phyloP scores from a whole-genome alignment of 257 asterid genomes.

The Nicotiana obtusifolia region DNA sequence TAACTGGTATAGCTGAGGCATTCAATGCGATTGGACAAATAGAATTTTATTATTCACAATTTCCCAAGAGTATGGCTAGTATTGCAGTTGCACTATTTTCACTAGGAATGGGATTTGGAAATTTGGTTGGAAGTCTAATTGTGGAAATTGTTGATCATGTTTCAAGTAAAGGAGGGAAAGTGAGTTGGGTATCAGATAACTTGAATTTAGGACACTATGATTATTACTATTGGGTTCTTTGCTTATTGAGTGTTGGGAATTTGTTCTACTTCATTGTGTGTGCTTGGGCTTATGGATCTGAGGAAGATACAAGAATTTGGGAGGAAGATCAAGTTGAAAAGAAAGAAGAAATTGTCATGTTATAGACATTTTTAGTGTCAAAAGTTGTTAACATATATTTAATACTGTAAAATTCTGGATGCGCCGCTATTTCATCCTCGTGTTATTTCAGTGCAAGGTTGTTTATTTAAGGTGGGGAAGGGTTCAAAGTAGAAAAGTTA shows the following conservation, averaged over 20 bases:
- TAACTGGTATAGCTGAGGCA: slow-evolving; percentile 59
- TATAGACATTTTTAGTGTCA: no score
- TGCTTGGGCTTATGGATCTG: slow-evolving; percentile 24
- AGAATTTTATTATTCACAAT: slow-evolving; percentile 46
- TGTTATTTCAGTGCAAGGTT: no score
- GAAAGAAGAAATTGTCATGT: neutral
- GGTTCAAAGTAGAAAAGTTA: no score
- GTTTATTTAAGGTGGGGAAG: no score
- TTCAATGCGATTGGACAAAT: slow-evolving; percentile 62
- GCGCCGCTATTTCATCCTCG: no score
- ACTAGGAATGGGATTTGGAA: slow-evolving; percentile 42
- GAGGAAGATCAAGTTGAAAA: slow-evolving; percentile 21
- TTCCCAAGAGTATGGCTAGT: slow-evolving; percentile 70
- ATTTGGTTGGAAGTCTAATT: slow-evolving; percentile 42
- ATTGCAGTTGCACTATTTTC: slow-evolving; percentile 50
- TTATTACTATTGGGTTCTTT: slow-evolving; percentile 62
- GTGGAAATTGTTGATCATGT: slow-evolving; percentile 26
- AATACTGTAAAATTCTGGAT: no score
- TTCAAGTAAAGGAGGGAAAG: slow-evolving; percentile 33
- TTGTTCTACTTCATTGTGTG: slow-evolving; percentile 37
- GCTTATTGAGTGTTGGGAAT: slow-evolving; percentile 31
- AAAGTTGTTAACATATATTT: no score
- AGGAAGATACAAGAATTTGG: slow-evolving; percentile 29
- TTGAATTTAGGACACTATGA: slow-evolving; percentile 64
- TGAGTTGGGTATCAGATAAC: slow-evolving; percentile 57